Percentiles rank a stretch among this genome's conserved stretches.
phyloP scores from a whole-genome alignment of 2,329 filamentous ascomycete species.

The Coniella lustricola region DNA sequence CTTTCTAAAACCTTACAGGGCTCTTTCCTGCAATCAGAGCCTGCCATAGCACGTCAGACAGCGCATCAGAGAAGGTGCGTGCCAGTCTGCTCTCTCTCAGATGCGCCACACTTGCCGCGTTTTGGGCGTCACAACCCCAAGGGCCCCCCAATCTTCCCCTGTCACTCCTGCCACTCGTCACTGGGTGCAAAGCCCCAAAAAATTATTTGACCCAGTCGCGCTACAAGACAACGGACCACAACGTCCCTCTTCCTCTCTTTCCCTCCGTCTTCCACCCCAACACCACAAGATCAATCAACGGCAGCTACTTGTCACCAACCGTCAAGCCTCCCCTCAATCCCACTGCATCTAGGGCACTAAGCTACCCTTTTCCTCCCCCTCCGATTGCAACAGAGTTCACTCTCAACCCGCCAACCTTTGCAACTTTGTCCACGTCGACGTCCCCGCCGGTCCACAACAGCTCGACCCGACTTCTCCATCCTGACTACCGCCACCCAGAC shows the following conservation, averaged over 20 bases:
- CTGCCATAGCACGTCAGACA: neutral
- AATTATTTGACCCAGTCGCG: constrained; percentile 27
- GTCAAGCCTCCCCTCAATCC: constrained; percentile 25
- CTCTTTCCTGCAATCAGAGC: neutral
- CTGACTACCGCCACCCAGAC: constrained; percentile 33
- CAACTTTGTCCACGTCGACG: constrained; percentile 29
- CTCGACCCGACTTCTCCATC: constrained; percentile 33
- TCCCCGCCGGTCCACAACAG: constrained; percentile 25
- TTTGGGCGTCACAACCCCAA: constrained; percentile 1
- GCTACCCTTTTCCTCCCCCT: constrained; percentile 69
- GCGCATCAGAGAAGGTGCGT: constrained; percentile 10
- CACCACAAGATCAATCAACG: constrained; percentile 27
- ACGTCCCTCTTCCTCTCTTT: constrained; percentile 23
- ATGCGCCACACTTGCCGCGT: constrained; percentile 15
- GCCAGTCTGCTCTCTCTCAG: neutral
- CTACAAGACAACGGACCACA: constrained; percentile 22
- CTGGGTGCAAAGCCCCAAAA: constrained; percentile 19
- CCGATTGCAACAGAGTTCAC: constrained; percentile 68
- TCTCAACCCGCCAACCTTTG: constrained; percentile 31
- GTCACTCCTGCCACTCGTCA: constrained; percentile 8
- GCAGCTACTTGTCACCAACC: constrained; percentile 31
- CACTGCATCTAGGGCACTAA: constrained; percentile 73
- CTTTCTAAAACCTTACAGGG: neutral
- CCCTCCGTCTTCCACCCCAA: constrained; percentile 27
- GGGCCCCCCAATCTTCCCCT: constrained; percentile 1